Evolutionary conservation across 78 protist genomes (phyloP).

Genomic region (Dictyostelium discoideum): DNA sequence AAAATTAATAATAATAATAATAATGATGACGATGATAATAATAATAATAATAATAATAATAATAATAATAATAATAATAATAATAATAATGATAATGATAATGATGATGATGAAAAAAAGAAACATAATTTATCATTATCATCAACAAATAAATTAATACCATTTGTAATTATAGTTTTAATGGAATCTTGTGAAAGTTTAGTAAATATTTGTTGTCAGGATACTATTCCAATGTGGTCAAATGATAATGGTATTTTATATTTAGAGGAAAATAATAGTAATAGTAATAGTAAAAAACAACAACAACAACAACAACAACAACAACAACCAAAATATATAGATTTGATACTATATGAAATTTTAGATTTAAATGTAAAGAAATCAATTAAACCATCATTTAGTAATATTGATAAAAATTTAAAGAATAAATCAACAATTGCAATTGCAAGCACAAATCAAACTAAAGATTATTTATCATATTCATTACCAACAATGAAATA

Average conservation of each 20-base stretch:
- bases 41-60: background rate
- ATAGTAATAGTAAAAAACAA: background rate
- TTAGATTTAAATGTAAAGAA: conserved; percentile 23
- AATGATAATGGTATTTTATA: conserved; percentile 5
- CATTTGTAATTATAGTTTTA: conserved; percentile 19
- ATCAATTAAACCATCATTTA: background rate
- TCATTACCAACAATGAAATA: conserved; percentile 16
- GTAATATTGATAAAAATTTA: background rate
- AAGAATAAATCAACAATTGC: background rate
- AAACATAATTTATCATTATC: background rate
- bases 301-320: background rate
- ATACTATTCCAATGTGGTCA: conserved; percentile 54
- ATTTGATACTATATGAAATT: conserved; percentile 23
- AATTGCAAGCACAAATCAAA: background rate
- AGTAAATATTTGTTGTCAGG: conserved; percentile 28
- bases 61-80: background rate
- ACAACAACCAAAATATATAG: background rate
- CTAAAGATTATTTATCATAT: conserved; percentile 14
- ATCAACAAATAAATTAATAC: background rate
- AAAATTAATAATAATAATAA: background rate
- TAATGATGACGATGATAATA: background rate
- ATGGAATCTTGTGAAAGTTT: conserved; percentile 15
- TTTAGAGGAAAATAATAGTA: background rate
- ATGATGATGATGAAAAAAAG: background rate
- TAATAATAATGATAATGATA: background rate